Conservation (phyloP, 2,329 filamentous ascomycete genomes). For the Ophiocordyceps unilateralis region DNA sequence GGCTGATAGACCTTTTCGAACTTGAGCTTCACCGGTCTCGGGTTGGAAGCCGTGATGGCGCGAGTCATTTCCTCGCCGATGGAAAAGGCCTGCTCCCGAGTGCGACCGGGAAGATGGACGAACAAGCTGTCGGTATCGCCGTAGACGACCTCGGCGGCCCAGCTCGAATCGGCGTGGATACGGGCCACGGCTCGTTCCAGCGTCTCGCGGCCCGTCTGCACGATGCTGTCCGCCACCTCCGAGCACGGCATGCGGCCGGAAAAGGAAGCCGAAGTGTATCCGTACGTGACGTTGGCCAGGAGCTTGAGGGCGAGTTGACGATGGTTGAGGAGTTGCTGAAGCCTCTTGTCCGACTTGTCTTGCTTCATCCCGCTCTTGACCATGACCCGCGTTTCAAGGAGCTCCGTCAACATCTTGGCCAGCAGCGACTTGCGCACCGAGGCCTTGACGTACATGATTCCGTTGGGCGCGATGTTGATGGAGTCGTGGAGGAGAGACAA, state of each 20-base stretch:
- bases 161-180: constrained; percentile 73
- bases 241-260: constrained; percentile 96
- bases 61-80: constrained; percentile 87
- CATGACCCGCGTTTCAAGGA: constrained; percentile 92
- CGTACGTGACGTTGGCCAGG: constrained; percentile 97
- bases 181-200: constrained; percentile 83
- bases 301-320: constrained; percentile 86
- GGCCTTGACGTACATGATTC: constrained; percentile 84
- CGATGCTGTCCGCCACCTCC: constrained; percentile 95
- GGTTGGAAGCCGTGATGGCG: constrained; percentile 76
- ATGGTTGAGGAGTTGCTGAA: constrained; percentile 84
- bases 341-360: constrained; percentile 69
- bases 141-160: constrained; percentile 94
- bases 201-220: constrained; percentile 88
- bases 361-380: constrained; percentile 93
- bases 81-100: constrained; percentile 72
- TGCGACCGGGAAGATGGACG: constrained; percentile 73
- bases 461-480: constrained; percentile 87
- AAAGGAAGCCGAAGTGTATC: constrained; percentile 92
- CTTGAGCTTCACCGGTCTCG: constrained; percentile 82
- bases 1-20: constrained; percentile 98
- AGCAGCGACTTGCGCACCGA: constrained; percentile 77
- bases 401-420: constrained; percentile 92
- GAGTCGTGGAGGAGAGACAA: constrained; percentile 65
- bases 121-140: constrained; percentile 96